Evolutionary conservation across 1,139 yeast genomes (phyloP), one percentile per base, ranked within the genome.

Genomic region (Kluyveromyces sp.): DNA sequence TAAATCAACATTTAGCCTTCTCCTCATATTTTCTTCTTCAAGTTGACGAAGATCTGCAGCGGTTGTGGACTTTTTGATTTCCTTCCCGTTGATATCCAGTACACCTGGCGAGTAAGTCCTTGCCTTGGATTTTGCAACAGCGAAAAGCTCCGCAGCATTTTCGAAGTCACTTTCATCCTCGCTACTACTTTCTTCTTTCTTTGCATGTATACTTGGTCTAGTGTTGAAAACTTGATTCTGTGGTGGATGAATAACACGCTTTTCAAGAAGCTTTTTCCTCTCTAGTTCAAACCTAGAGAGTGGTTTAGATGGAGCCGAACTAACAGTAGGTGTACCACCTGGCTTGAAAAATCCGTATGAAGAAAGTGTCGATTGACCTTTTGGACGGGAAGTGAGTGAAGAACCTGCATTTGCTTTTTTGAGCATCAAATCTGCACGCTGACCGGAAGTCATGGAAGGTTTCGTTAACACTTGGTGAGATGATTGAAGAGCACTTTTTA

Each of bases 161-260:
- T 65, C 68, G 25, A 59, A 55, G 33, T 58, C 69, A 50, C 67
- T 66, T 21, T 63, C 69, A 39, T 61, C 67, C 42, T 67, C 65
- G 43, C 64, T 60, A 29, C 65, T 63, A 32, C 61, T 62, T 8
- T 52, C 60, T 27, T 50, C 47, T 34, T 50, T 39, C n/a, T 39
- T 29, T 2, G 50, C 26, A 25, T 50, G 52, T 41, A 56, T 57
- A 7, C 57, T 48, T 2, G 47, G 42, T 50, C 67, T 71, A 5
- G 70, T 57, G 59, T 88, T 85, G 65, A 88, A 90, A 0, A 96
- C 97, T 1, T 95, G 79, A 0, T 90, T 86, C 45, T 96, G 72
- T 1, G 96, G 77, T 2, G 96, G 84, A 41, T 67, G 83, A 52
- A 68, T 60, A 45, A 59, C 69, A 53, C 65, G 58, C 45, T 56